Base-by-base conservation (phyloP, 768 basidiomycete species). In the Termitomyces sp. region DNA sequence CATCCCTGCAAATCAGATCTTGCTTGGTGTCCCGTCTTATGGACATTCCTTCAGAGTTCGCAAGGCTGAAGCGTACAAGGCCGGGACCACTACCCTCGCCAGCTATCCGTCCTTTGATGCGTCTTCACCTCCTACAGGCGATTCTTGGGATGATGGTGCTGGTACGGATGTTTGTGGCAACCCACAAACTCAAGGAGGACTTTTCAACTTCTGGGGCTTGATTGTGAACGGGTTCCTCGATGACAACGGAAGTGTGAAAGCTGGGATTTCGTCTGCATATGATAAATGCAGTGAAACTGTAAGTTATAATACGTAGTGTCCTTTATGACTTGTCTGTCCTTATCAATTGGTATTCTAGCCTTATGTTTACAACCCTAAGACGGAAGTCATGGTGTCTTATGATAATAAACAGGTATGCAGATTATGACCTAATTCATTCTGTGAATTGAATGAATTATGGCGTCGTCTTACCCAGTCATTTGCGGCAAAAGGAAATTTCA, bases 1-100 rank as follows among this genome's bases (percentile, higher is more conserved):
- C 36, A 84, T 98, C 70, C 90, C 94, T 25, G 72, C 79, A 10
- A 70, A 78, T 49, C 69, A 81, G 63, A 83, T 96, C 55, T 85
- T 93, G 17, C 83, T 98, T 40, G 96, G 92, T 55, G 87, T 98
- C 0, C 81, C 94, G 1, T 76, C 85, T 9, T 96, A 93, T 71
- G 92, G 92, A 0, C 93, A 96, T 75, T 84, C 90, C 29, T 96
- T 81, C 82, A 68, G 71, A 50, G 89, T 92, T 57, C 61, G 67
- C 9, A 67, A 68, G 31, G 69, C 70, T 7, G 67, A 73, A 43
- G 89, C 89, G 0, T 76, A 84, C 67, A 67, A 74, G 17, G 56
- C 67, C 2, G 75, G 76, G 34, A 68, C 68, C 8, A 75, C 68
- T 10, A 46, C 65, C 9, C 69, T 91, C 34, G 76, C 76, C 3